Base-by-base conservation (phyloP, 2,329 filamentous ascomycete genomes). In the Fusarium buxicola region DNA sequence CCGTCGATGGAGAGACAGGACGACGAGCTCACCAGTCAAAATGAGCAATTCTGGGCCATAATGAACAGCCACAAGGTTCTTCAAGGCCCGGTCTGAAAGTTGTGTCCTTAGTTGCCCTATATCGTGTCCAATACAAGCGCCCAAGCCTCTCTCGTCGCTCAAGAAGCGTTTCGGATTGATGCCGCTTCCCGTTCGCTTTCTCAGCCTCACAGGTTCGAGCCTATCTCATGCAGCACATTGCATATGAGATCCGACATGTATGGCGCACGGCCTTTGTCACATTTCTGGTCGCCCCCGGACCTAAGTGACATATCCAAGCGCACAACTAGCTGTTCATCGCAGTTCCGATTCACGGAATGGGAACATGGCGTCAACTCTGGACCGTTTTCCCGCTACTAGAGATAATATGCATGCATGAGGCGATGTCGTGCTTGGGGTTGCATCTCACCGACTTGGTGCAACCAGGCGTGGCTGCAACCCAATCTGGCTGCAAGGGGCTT, bases 11-110 rank as follows among this genome's bases (percentile, higher is more conserved):
- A 25, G 15, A 49, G 40, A 28, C 63, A 58, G 13, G 67, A 71
- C 32, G 31, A 59, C 2, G 65, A 71, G 21, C 46, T 71, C 32
- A 58, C 55, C 4, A 77, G 74, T 51, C 80, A 82, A 58, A 80
- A 81, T 52, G 74, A 79, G 35, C 77, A 80, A 58, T 72, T 83
- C 11, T 77, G 78, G 71, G 73, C 78, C 40, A 76, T 83, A 59
- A 75, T 83, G 44, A 76, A 78, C 48, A 80, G 79, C 58, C 78
- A 81, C 60, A 75, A 74, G 12, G 73, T 65, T 2, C 55, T 74
- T 11, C 65, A 68, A 40, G 58, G 73, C 8, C 47, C 55, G 40
- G 55, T 41, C 41, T 52, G 56, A 47, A 36, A 30, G 40, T 32
- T 31, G 31, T 35, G 35, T 21, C 27, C 25, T n/a, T 32, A 18